Base-by-base conservation (phyloP, 2,329 filamentous ascomycete species). In the Fusarium albidum region DNA sequence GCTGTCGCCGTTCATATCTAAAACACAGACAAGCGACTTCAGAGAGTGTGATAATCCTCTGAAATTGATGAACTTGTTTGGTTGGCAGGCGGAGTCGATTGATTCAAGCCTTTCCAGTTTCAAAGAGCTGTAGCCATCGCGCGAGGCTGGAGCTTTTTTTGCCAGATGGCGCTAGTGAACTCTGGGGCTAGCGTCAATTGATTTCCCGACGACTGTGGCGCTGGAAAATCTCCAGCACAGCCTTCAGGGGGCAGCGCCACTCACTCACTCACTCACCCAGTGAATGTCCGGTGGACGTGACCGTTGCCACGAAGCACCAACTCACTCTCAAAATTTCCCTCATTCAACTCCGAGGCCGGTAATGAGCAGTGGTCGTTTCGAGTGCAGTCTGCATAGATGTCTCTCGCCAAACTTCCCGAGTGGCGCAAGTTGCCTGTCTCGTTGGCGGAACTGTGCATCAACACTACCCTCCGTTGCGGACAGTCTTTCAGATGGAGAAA, bases 401-500 rank as follows among this genome's bases (percentile, higher is more conserved):
- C 77, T 37, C 49, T 74, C 41, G 72, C 72, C 41, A 81, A 80
- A 26, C 78, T 85, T n/a, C 81, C 87, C 13, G 89, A 91, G 70
- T 99, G 95, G 95, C 86, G 86, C 61, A 96, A 91, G 77, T 77
- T 99, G 63, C 92, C 95, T 18, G 78, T 97, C 33, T 90, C 82
- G 55, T 77, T 96, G 28, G 84, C 87, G 5, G 95, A 99, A 71
- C 83, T 99, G 5, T 97, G 92, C 71, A 92, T 99, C 62, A 92
- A 96, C 67, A 99, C 94, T 0, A 96, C 92, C 0, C 79, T 99
- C 28, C 88, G 94, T 57, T 99, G 95, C 71, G 95, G 95, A 4
- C 95, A 99, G 73, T 96, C 94, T 1, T 99, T 99, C 67, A 88
- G 94, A 78, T 99, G 95, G 95, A 89, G 88, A 57, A 92, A 93